These are phyloP conservation scores for Boechera divaricarpa DNA, from an alignment of 345 rosid genomes.

Conservation along the genomic window DNA sequence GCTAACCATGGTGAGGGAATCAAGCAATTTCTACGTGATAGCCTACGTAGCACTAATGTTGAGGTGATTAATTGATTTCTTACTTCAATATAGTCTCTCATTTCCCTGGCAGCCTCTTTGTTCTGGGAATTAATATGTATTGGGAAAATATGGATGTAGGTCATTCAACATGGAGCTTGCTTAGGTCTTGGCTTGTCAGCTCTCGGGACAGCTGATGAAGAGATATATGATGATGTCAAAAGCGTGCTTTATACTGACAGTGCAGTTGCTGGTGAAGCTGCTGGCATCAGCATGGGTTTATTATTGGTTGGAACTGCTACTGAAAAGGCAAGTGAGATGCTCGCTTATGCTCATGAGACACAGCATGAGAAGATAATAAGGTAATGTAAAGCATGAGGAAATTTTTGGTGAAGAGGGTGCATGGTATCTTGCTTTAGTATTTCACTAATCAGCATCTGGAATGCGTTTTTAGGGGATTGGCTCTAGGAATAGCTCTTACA, in stretches of 20 bases:
- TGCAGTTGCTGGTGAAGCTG: constrained; percentile 99
- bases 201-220: constrained; percentile 97
- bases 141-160: constrained; percentile 54
- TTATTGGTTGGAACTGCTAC: constrained; percentile 99
- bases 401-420: constrained; percentile 4
- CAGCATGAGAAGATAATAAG: constrained; percentile 98
- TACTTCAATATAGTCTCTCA: constrained; percentile 12
- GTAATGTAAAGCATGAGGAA: constrained; percentile 47
- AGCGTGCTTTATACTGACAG: constrained; percentile 87
- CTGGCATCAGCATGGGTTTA: constrained; percentile 98
- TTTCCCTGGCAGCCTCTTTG: constrained; percentile 25
- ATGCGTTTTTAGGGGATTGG: constrained; percentile 69
- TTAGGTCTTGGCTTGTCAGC: constrained; percentile 99
- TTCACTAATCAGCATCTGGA: constrained; percentile 24
- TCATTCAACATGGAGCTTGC: constrained; percentile 99
- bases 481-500: constrained; percentile 96
- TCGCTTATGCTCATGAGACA: constrained; percentile 95
- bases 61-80: constrained; percentile 61
- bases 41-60: constrained; percentile 83
- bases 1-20: constrained; percentile 99
- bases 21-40: constrained; percentile 92
- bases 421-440: constrained; percentile 1
- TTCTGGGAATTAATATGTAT: not conserved
- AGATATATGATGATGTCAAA: constrained; percentile 88
- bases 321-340: constrained; percentile 98